Conservation (phyloP, 352 stramenopile species). For the Plasmopara muralis region DNA sequence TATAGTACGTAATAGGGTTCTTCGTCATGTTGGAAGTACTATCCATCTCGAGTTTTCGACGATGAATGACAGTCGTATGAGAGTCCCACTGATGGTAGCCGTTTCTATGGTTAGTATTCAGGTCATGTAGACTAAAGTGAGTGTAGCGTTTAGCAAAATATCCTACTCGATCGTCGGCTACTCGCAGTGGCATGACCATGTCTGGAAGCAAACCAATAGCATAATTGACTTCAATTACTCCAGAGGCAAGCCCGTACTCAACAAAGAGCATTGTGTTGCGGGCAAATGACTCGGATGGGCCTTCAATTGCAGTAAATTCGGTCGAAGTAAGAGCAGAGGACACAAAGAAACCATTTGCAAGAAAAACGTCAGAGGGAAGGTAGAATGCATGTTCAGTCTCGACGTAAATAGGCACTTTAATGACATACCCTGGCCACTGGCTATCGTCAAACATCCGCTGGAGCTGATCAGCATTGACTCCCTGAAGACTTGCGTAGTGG, state of each 20-base stretch:
- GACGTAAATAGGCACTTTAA: conserved; percentile 46
- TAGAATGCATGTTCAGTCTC: conserved; percentile 54
- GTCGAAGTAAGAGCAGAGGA: conserved; percentile 30
- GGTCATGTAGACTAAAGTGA: conserved; percentile 41
- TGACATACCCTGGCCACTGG: conserved; percentile 57
- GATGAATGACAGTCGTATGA: conserved; percentile 62
- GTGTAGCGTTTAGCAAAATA: conserved; percentile 72
- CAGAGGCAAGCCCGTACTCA: conserved; percentile 63
- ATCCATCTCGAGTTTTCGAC: conserved; percentile 50
- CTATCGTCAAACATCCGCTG: conserved; percentile 50
- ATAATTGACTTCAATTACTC: conserved; percentile 54
- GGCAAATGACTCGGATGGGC: conserved; percentile 46
- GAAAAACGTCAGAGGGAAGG: conserved; percentile 43
- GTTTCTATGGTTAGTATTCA: conserved; percentile 24
- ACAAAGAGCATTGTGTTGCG: conserved; percentile 68
- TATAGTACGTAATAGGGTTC: conserved; percentile 69
- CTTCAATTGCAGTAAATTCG: conserved; percentile 18
- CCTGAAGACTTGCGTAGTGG: conserved; percentile 34
- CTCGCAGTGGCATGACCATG: conserved; percentile 39
- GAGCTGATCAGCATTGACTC: conserved; percentile 37
- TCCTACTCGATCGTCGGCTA: conserved; percentile 70
- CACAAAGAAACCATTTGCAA: conserved; percentile 75
- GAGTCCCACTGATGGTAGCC: conserved; percentile 49
- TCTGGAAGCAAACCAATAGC: conserved; percentile 68
- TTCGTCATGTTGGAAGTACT: conserved; percentile 27